Evolutionary conservation across 345 rosid species (phyloP), one percentile per base, ranked within the genome.

Genomic region (Rhodamnia rubescens): DNA sequence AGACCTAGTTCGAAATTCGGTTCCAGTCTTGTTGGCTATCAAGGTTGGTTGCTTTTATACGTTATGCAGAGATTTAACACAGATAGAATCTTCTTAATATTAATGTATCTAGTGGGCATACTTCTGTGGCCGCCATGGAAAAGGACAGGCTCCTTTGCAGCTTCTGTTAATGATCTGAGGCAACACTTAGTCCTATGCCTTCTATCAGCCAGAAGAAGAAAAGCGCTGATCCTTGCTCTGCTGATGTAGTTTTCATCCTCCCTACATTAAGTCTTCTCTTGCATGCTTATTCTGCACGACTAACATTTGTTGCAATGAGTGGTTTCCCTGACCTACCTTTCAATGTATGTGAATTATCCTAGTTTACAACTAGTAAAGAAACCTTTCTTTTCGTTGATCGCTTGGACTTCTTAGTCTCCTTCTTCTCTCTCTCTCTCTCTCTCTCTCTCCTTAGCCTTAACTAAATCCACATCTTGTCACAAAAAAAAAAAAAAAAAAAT

Each of bases 21-120:
- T 95, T 82, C 98, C 95, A 2, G 92, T 92, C 78, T 89, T 84
- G 87, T 92, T 94, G 90, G 91, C 92, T 85, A 88, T 89, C 75
- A 87, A 94, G 98, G 99, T 96, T 84, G 88, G 98, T 92, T 21
- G 29, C 75, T 64, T 64, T 16, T 32, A 32, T 29, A 64, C 75
- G 20, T 29, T 32, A 64, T 64, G 75, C 32, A 64, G 42, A 64
- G 75, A 64, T 64, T 20, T 82, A 51, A 26, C 52, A 20, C 29
- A n/a, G 22, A 49, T 29, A 29, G 44, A 32, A 16, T 29, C 9
- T 64, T 64, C 75, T 64, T 64, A 10, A 54, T 20, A 54, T 54
- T 7, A 54, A 54, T 21, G 57, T 15, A 40, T 16, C 44, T 64
- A 16, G 44, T 32, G 75, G 75, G 44, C 22, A 32, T 8, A 64